A percentile compares a stretch with the other conserved stretches of the same genome.
phyloP scores from a whole-genome alignment of 768 basidiomycete species.

The Naganishia friedmannii region DNA sequence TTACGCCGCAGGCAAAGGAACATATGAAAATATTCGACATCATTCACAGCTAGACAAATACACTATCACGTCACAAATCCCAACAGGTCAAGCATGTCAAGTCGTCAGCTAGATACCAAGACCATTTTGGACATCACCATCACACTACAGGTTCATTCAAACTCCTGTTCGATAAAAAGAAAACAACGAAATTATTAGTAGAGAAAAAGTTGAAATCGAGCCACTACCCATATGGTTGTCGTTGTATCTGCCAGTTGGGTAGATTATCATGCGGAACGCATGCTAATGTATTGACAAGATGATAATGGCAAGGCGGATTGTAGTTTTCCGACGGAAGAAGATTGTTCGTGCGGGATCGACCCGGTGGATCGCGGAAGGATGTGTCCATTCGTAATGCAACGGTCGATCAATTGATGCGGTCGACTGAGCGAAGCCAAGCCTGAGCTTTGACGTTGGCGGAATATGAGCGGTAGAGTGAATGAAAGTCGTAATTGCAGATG shows the following conservation, averaged over 20 bases:
- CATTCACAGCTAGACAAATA: neutral
- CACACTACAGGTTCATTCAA: neutral
- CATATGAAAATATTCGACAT: neutral
- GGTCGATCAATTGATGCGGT: too few species aligned
- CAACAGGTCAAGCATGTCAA: neutral
- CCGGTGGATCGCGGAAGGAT: too few species aligned
- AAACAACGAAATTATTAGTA: neutral
- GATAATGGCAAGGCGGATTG: too few species aligned
- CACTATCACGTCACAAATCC: neutral
- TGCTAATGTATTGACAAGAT: too few species aligned
- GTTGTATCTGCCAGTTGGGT: neutral
- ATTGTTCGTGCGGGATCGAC: too few species aligned
- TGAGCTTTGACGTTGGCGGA: too few species aligned
- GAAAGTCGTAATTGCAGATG: neutral
- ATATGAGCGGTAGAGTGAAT: neutral
- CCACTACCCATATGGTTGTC: slow-evolving; percentile 25
- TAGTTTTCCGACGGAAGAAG: neutral
- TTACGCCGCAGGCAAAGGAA: too few species aligned
- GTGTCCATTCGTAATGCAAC: too few species aligned
- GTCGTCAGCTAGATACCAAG: neutral
- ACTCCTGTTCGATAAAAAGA: neutral
- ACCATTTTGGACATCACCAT: neutral
- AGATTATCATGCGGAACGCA: neutral
- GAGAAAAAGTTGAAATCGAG: slow-evolving; percentile 20
- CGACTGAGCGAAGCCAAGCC: too few species aligned